Percentiles rank a stretch among this genome's conserved stretches.
These are phyloP conservation scores for Backusella liffmaniae DNA, from an alignment of 192 early-diverging fungal genomes.

Conservation along the genomic window DNA sequence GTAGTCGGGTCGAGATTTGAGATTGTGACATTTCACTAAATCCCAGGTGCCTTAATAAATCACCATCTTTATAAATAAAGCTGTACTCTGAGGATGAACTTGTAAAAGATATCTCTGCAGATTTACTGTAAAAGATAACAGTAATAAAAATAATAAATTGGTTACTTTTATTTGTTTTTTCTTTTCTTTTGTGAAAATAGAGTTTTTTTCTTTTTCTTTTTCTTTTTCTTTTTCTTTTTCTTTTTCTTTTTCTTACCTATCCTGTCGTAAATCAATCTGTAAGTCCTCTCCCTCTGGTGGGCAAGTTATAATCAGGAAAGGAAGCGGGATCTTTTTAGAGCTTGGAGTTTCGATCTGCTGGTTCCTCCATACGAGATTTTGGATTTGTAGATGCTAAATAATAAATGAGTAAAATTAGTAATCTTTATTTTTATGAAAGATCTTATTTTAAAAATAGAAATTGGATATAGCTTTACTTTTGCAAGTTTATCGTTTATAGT, in stretches of 20 bases:
- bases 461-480: constrained; percentile 1
- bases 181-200: neutral
- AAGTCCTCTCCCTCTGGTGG: neutral
- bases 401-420: neutral
- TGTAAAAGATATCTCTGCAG: neutral
- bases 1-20: neutral
- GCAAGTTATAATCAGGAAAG: constrained; percentile 10
- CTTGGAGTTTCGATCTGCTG: neutral
- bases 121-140: neutral
- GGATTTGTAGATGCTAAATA: constrained; percentile 12
- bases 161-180: constrained; percentile 2
- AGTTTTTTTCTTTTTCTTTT: neutral
- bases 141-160: neutral
- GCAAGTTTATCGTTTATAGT: neutral
- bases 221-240: neutral
- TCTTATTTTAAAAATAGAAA: neutral
- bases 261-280: neutral
- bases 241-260: neutral
- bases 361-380: constrained; percentile 12
- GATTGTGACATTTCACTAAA: neutral
- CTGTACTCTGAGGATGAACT: neutral
- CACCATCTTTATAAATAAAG: neutral
- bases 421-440: neutral
- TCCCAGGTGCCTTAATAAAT: neutral
- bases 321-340: constrained; percentile 1